Conservation (phyloP, 1,284 basidiomycete species). For the Cerrena zonata region DNA sequence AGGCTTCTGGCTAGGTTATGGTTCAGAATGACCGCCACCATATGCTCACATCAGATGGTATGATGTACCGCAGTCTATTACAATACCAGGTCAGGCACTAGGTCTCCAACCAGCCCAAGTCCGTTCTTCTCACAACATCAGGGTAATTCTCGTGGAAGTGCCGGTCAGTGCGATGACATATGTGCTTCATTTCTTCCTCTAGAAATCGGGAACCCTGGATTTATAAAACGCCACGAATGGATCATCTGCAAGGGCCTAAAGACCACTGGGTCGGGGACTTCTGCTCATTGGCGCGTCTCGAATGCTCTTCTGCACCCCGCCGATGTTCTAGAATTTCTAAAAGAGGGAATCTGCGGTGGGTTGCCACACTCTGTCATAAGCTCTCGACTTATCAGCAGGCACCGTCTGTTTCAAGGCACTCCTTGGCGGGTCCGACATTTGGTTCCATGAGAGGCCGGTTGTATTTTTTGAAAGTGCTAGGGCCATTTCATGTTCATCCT, state of each 20-base stretch:
- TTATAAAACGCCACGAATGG: neutral
- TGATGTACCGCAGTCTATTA: neutral
- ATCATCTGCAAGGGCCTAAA: neutral
- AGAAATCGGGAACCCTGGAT: neutral
- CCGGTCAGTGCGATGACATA: neutral
- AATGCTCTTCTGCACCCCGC: neutral
- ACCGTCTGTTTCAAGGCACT: neutral
- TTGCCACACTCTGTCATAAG: neutral
- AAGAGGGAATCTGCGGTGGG: neutral
- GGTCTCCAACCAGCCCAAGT: neutral
- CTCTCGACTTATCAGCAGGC: neutral
- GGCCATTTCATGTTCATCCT: neutral
- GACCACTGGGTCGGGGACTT: neutral
- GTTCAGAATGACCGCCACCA: neutral
- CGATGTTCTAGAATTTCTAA: neutral
- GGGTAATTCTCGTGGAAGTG: neutral
- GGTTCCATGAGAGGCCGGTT: too few relatives aligned
- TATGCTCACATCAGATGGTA: neutral
- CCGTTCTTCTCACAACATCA: neutral
- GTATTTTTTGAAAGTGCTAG: too few relatives aligned
- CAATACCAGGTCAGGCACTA: neutral
- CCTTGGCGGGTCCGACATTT: neutral
- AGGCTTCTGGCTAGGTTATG: neutral
- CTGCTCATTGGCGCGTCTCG: neutral
- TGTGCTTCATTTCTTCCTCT: neutral